Evolutionary conservation across 148 eudicot species (phyloP).

Genomic region (Fallopia convolvulus): DNA sequence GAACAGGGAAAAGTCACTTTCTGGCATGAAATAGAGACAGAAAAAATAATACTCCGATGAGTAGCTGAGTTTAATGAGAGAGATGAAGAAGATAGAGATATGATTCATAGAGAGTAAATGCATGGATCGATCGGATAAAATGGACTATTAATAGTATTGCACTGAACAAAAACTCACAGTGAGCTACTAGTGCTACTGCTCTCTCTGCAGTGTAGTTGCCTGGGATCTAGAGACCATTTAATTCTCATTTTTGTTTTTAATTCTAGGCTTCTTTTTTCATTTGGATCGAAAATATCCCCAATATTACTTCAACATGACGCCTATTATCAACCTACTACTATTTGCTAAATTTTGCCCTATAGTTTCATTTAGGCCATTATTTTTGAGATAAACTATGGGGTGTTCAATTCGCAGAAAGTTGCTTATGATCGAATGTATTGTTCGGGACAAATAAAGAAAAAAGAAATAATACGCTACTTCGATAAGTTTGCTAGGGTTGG

Average conservation of each 20-base stretch:
- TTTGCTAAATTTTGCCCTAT: no score
- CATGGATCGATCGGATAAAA: neutral
- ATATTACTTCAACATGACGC: neutral
- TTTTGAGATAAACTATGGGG: no score
- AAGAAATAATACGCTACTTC: no score
- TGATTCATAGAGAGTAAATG: neutral
- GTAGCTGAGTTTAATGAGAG: neutral
- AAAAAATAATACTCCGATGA: neutral
- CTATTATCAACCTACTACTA: no score
- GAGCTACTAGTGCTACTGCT: neutral
- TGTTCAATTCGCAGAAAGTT: no score
- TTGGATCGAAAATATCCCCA: neutral
- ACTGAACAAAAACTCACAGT: conserved; percentile 2
- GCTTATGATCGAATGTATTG: no score
- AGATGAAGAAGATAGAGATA: neutral
- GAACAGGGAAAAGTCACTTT: neutral
- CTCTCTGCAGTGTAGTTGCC: neutral
- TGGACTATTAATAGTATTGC: neutral
- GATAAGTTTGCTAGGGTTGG: no score
- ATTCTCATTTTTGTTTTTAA: neutral
- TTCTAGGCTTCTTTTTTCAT: neutral
- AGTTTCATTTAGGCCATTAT: no score
- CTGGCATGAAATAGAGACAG: neutral
- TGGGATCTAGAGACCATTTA: neutral
- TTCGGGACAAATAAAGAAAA: no score